Percentiles rank a stretch among this genome's conserved stretches.
Conservation (phyloP, 805 yeast species). For the Barnettozyma salicaria region DNA sequence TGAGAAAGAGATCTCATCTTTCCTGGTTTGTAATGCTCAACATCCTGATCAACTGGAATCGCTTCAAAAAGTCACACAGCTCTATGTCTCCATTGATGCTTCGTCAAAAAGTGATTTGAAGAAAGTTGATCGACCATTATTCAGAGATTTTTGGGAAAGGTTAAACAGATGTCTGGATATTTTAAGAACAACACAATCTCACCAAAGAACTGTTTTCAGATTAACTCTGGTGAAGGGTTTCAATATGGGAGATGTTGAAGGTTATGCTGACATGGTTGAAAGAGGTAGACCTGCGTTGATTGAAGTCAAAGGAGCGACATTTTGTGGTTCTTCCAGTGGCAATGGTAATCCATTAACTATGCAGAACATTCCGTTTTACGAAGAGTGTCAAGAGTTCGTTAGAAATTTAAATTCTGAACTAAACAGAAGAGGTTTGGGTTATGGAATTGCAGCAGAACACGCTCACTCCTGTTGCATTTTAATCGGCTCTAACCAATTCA, state of each 20-base stretch:
- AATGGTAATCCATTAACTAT: slow-evolving; percentile 87
- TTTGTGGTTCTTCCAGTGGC: slow-evolving; percentile 81
- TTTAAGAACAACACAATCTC: slow-evolving; percentile 60
- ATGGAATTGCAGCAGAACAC: slow-evolving; percentile 90
- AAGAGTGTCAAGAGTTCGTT: slow-evolving; percentile 79
- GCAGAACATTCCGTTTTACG: slow-evolving; percentile 94
- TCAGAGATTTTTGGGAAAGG: slow-evolving; percentile 91
- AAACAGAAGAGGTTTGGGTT: slow-evolving; percentile 57
- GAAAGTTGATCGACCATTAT: slow-evolving; percentile 81
- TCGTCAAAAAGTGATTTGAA: slow-evolving; percentile 78
- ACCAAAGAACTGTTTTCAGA: slow-evolving; percentile 88
- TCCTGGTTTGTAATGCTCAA: slow-evolving; percentile 92
- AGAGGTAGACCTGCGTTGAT: slow-evolving; percentile 80
- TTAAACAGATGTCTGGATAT: slow-evolving; percentile 76
- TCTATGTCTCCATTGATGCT: slow-evolving; percentile 91
- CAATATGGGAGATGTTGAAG: slow-evolving; percentile 71
- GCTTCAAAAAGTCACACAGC: slow-evolving; percentile 75
- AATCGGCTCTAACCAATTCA: slow-evolving; percentile 70
- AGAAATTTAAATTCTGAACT: slow-evolving; percentile 55
- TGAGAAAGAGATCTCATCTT: slow-evolving; percentile 72
- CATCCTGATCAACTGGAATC: slow-evolving; percentile 79
- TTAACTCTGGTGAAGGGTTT: slow-evolving; percentile 89
- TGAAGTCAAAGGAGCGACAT: slow-evolving; percentile 92
- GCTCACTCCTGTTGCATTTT: slow-evolving; percentile 92
- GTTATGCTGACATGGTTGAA: slow-evolving; percentile 83